These are phyloP conservation scores for Rauvolfia tetraphylla DNA, from an alignment of 257 asterid species.

Conservation along the genomic window DNA sequence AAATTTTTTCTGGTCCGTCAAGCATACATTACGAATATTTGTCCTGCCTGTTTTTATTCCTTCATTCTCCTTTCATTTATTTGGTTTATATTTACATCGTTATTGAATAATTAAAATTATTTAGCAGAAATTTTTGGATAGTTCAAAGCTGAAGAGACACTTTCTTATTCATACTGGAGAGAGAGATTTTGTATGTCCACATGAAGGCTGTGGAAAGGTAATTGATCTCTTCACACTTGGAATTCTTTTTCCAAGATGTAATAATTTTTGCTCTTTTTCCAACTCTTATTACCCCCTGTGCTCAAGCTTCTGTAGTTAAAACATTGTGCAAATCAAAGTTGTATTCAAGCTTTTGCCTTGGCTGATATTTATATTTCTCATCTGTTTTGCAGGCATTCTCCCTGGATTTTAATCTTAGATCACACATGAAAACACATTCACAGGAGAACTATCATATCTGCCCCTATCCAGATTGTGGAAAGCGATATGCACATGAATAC, in stretches of 20 bases:
- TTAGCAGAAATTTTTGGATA: conserved; percentile 97
- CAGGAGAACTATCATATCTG: conserved; percentile 97
- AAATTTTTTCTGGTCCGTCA: background rate
- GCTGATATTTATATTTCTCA: conserved; percentile 5
- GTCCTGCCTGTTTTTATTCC: background rate
- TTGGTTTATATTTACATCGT: background rate
- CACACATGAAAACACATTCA: conserved; percentile 99
- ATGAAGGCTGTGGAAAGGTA: conserved; percentile 99
- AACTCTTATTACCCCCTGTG: background rate
- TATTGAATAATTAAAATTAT: conserved; percentile 17
- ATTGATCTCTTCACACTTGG: conserved; percentile 24
- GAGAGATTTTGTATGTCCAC: conserved; percentile 92
- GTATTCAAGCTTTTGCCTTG: background rate
- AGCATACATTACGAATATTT: background rate
- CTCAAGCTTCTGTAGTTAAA: background rate
- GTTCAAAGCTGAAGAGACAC: conserved; percentile 95
- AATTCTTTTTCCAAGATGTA: background rate
- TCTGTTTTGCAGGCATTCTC: conserved; percentile 80
- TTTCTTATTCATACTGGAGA: conserved; percentile 96
- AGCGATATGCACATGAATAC: conserved; percentile 96
- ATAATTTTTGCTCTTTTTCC: background rate
- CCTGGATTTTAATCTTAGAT: conserved; percentile 89
- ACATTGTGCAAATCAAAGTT: background rate
- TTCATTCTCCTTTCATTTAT: background rate
- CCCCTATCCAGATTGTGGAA: conserved; percentile 94